Evolutionary conservation across 129 eudicot genomes (phyloP).

Genomic region (Arctium lappa): DNA sequence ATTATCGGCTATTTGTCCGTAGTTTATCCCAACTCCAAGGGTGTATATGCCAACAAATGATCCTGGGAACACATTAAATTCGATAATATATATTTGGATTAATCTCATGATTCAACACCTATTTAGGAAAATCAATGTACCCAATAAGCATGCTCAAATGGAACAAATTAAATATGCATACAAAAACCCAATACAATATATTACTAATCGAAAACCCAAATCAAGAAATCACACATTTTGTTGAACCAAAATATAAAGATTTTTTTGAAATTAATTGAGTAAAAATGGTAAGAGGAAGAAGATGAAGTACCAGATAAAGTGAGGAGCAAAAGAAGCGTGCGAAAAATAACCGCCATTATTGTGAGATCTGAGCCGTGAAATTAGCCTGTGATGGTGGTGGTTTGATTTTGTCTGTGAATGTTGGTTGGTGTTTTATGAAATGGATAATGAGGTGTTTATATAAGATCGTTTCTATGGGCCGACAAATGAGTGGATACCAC

Average conservation of each 20-base stretch:
- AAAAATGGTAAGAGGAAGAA: neutral
- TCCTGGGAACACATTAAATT: slow-evolving; percentile 32
- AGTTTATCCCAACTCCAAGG: slow-evolving; percentile 84
- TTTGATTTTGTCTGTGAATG: neutral
- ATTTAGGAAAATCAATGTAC: neutral
- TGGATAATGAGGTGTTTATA: slow-evolving; percentile 28
- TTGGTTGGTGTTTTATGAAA: neutral
- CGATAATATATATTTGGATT: neutral
- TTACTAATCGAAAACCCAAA: neutral
- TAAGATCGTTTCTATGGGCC: slow-evolving; percentile 12
- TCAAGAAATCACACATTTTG: neutral
- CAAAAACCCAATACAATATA: neutral
- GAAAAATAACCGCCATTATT: slow-evolving; percentile 41
- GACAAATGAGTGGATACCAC: slow-evolving; percentile 22
- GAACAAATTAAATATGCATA: neutral
- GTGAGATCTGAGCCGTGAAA: neutral
- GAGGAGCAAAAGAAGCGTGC: slow-evolving; percentile 31
- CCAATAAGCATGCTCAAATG: no score
- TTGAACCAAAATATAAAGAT: neutral
- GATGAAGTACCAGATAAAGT: slow-evolving; percentile 35
- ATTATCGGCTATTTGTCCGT: slow-evolving; percentile 90
- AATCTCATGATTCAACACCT: neutral
- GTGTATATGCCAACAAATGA: slow-evolving; percentile 21
- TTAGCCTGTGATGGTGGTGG: neutral
- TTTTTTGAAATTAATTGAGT: neutral